phyloP scores from a whole-genome alignment of 2,329 filamentous ascomycete genomes.

The Alternaria solani region DNA sequence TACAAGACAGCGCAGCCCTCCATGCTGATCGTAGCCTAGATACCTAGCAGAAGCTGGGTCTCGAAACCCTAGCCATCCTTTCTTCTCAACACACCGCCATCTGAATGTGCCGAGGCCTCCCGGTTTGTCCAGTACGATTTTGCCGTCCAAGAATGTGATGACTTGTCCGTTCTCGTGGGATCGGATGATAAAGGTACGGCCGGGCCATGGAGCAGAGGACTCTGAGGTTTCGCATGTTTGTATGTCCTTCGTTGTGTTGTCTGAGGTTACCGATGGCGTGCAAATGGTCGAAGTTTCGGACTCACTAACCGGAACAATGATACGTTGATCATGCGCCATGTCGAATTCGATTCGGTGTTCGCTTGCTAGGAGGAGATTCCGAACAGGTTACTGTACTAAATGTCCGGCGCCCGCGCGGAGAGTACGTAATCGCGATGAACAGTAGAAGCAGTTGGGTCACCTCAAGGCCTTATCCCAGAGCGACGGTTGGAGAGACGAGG shows the following conservation, averaged over 20 bases:
- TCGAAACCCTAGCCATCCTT: constrained; percentile 53
- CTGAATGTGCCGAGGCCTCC: constrained; percentile 33
- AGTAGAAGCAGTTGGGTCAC: not conserved
- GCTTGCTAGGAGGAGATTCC: not conserved
- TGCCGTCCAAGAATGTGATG: constrained; percentile 45
- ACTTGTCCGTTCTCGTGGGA: constrained; percentile 31
- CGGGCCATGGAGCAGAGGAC: constrained; percentile 34
- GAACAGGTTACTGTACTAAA: not conserved
- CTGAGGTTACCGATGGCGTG: constrained; percentile 12
- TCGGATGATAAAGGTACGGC: constrained; percentile 45
- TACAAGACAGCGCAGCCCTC: constrained; percentile 1
- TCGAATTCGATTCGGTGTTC: not conserved
- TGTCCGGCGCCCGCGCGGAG: not conserved
- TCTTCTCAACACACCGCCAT: constrained; percentile 51
- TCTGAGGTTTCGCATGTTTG: not conserved
- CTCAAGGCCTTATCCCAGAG: not conserved
- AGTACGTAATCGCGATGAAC: not conserved
- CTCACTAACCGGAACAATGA: constrained; percentile 4
- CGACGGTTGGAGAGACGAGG: not conserved
- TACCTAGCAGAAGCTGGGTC: constrained; percentile 41
- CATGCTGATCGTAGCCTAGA: constrained; percentile 13
- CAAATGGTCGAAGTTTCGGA: constrained; percentile 9
- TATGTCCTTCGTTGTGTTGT: constrained; percentile 9
- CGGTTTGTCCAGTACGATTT: constrained; percentile 40
- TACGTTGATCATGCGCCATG: constrained; percentile 9